Conservation (phyloP, 1,284 basidiomycete genomes). For the Trichosporon sp. region DNA sequence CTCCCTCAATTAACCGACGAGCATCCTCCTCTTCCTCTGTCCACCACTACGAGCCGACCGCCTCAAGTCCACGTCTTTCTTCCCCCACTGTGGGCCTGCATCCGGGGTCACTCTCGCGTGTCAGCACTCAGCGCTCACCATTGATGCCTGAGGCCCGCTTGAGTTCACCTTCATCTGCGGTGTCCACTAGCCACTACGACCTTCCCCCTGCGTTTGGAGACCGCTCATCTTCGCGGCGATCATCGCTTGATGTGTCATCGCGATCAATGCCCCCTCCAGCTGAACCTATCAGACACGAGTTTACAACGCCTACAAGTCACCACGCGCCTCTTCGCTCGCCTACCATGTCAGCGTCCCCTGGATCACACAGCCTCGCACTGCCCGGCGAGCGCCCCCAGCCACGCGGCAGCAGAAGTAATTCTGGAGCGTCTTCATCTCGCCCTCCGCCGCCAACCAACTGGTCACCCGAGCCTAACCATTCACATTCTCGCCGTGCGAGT, state of each 20-base stretch:
- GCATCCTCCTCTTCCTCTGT: conserved; percentile 9
- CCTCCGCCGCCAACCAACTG: not conserved
- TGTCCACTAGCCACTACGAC: not conserved
- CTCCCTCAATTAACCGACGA: conserved; percentile 6
- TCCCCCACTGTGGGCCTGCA: conserved; percentile 11
- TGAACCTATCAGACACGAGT: conserved; percentile 13
- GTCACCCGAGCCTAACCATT: conserved; percentile 21
- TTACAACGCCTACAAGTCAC: not conserved
- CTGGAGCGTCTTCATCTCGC: not conserved
- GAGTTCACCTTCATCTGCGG: not conserved
- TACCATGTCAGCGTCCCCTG: conserved; percentile 38
- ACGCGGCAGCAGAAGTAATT: not conserved
- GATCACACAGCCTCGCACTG: conserved; percentile 22
- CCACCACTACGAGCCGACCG: not conserved
- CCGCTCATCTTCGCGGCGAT: conserved; percentile 15
- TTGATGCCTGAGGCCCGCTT: conserved; percentile 4
- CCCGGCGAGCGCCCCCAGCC: conserved; percentile 4
- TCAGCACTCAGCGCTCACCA: conserved; percentile 8
- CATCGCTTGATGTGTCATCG: conserved; percentile 11
- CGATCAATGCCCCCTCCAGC: conserved; percentile 34
- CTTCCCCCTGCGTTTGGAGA: not conserved
- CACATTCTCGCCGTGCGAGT: not conserved
- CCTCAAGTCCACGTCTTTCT: conserved; percentile 7
- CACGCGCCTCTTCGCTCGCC: conserved; percentile 31
- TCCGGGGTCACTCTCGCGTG: not conserved